Conservation (phyloP, 805 yeast species). For the Candida nemodendra region DNA sequence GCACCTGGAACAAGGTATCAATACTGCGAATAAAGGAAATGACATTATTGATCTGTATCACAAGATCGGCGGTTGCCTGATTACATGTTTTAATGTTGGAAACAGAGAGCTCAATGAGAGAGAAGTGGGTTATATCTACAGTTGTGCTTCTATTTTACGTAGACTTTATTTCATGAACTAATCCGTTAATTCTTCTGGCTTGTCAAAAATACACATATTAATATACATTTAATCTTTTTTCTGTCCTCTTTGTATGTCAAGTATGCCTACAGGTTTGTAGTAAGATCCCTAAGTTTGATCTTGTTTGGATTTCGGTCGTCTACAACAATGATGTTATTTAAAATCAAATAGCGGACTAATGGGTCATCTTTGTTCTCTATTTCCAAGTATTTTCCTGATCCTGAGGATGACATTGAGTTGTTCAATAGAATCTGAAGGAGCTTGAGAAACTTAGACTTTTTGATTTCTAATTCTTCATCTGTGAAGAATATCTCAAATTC, state of each 20-base stretch:
- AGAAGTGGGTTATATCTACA: conserved; percentile 44
- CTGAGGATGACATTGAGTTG: conserved; percentile 22
- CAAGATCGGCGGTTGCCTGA: conserved; percentile 52
- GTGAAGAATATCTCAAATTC: conserved; percentile 25
- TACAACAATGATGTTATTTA: conserved; percentile 27
- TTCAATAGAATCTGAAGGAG: conserved; percentile 33
- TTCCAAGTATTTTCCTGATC: conserved; percentile 19
- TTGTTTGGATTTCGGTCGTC: conserved; percentile 28
- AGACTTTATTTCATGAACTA: conserved; percentile 40
- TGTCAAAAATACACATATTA: conserved; percentile 4
- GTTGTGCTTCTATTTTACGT: conserved; percentile 47
- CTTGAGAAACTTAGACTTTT: conserved; percentile 25
- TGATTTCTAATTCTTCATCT: conserved; percentile 18
- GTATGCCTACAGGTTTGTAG: conserved; percentile 11
- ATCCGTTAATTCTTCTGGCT: conserved; percentile 1
- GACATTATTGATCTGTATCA: conserved; percentile 42
- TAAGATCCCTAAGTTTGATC: conserved; percentile 28
- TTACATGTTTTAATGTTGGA: conserved; percentile 43
- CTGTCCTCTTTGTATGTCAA: conserved; percentile 3
- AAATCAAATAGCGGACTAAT: conserved; percentile 31
- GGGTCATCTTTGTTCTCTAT: conserved; percentile 34
- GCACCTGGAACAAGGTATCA: conserved; percentile 5
- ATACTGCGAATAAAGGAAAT: conserved; percentile 5
- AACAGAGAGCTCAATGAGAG: conserved; percentile 33
- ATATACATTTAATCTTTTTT: conserved; percentile 7